Base-by-base conservation (phyloP, 495 filamentous ascomycete genomes). In the Tuber calosporum region DNA sequence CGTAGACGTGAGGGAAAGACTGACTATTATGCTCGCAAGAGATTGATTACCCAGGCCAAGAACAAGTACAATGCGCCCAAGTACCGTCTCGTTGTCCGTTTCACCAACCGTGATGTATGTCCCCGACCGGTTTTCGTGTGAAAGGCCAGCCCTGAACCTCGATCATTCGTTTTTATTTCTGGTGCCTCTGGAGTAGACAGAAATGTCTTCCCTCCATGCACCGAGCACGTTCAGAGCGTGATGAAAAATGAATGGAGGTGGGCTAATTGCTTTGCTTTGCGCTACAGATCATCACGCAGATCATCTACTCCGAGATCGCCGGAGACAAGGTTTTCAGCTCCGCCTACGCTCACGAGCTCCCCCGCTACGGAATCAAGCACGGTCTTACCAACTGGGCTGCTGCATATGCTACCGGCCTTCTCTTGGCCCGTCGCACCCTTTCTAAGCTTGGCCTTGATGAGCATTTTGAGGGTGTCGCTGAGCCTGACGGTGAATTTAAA, bases 61-160 rank as follows among this genome's bases (percentile, higher is more conserved):
- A 98, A 98, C 92, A 98, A 98, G 89, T 99, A 97, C 91, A 95
- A 94, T 85, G 91, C 94, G 68, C 94, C 95, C 84, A 99, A 99
- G 88, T 97, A 99, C 90, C 92, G 95, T 83, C 91, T 99, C 83
- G 95, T 99, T 73, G 94, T 99, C 83, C 94, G 95, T 84, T 99
- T 99, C 92, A 97, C 96, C 89, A 98, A 98, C 89, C 91, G 92
- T 84, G 95, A 99, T 87, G 80, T 81, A 77, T 20, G 80, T 75
- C 40, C 36, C 38, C 42, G 36, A 30, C 26, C 40, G 30, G 13
- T 34, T 30, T 62, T 62, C 13, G 53, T 62, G 26, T 62, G 53
- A 62, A 71, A 71, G 68, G 68, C 39, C 39, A 40, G 39, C 71
- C 76, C 68, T 36, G 62, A 73, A 70, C 74, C 74, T 78, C 71